phyloP scores from a whole-genome alignment of 441 rosid species.

The Gossypium aridum region DNA sequence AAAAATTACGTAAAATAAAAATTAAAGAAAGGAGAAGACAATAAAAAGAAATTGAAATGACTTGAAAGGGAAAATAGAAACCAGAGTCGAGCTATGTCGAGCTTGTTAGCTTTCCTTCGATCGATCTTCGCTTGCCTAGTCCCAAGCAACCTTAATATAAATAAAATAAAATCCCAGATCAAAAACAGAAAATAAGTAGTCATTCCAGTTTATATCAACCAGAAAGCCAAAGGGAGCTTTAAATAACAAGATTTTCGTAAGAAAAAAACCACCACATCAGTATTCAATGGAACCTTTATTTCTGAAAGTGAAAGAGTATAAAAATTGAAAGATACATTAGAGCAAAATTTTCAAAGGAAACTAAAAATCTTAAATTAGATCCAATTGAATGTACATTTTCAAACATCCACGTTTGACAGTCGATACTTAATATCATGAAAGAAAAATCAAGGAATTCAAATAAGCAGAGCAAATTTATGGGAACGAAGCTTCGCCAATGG shows the following conservation, averaged over 20 bases:
- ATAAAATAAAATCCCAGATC: neutral
- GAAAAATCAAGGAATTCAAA: neutral
- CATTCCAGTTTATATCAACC: neutral
- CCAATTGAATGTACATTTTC: neutral
- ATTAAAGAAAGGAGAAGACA: neutral
- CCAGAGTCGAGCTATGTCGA: conserved; percentile 74
- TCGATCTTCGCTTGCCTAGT: conserved; percentile 83
- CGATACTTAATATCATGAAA: neutral
- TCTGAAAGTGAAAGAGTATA: neutral
- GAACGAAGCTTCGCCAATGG: neutral
- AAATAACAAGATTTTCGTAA: neutral
- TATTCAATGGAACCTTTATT: neutral
- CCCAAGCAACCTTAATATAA: conserved; percentile 69
- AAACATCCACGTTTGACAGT: neutral
- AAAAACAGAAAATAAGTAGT: neutral
- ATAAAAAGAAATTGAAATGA: neutral
- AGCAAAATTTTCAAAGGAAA: neutral
- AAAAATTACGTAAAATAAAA: neutral
- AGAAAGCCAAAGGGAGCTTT: neutral
- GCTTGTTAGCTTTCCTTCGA: conserved; percentile 61
- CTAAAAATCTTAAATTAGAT: neutral
- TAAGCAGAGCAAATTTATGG: neutral
- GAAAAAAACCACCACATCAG: neutral
- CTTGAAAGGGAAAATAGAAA: conserved; percentile 14
- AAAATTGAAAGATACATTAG: neutral